Conservation (phyloP, 345 rosid species). For the Hibiscus syriacus region DNA sequence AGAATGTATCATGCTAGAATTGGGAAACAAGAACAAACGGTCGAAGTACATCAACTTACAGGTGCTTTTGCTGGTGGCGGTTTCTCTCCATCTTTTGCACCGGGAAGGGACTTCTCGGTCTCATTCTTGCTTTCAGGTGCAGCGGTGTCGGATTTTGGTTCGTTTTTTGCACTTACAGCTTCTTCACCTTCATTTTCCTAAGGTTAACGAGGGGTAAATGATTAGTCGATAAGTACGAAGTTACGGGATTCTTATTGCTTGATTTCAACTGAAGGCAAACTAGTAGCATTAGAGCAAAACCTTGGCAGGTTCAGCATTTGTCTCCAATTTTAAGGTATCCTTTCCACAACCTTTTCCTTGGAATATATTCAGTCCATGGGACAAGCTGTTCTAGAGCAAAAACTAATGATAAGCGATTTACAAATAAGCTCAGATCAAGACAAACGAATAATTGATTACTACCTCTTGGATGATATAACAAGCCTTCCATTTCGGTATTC, state of each 20-base stretch:
- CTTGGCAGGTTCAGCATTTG: conserved; percentile 67
- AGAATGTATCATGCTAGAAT: background rate
- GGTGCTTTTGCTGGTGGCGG: conserved; percentile 54
- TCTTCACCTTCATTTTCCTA: conserved; percentile 44
- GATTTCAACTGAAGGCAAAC: conserved; percentile 9
- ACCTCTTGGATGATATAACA: conserved; percentile 85
- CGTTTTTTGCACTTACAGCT: conserved; percentile 48
- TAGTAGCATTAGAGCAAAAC: conserved; percentile 26
- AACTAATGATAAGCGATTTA: background rate
- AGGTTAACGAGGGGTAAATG: background rate
- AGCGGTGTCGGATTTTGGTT: conserved; percentile 37
- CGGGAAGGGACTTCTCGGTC: conserved; percentile 51
- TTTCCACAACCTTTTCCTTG: conserved; percentile 61
- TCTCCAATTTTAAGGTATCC: conserved; percentile 65
- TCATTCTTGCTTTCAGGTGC: conserved; percentile 52
- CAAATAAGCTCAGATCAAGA: background rate
- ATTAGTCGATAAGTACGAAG: background rate
- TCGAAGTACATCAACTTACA: conserved; percentile 32
- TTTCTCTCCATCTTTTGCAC: conserved; percentile 55
- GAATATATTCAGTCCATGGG: conserved; percentile 85
- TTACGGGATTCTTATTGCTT: background rate
- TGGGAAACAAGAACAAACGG: background rate
- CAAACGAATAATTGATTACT: background rate
- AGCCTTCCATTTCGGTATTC: conserved; percentile 96
- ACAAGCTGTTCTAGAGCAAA: conserved; percentile 57